A percentile compares a stretch with the other conserved stretches of the same genome.
These are phyloP conservation scores for Aspergillus ostianus DNA, from an alignment of 495 filamentous ascomycete genomes.

Conservation along the genomic window DNA sequence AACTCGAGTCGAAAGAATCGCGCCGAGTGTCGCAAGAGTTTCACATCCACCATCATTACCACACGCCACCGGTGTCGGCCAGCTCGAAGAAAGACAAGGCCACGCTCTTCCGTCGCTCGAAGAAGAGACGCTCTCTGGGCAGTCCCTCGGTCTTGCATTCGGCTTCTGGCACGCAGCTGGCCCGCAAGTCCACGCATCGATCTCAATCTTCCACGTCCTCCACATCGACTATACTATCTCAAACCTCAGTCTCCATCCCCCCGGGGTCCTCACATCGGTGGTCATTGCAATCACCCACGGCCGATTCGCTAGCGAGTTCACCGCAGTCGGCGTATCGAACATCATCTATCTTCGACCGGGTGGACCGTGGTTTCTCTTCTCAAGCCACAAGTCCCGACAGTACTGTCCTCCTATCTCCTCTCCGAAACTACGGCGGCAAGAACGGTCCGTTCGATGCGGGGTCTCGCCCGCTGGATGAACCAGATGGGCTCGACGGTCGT, in stretches of 20 bases:
- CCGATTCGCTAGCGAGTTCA: slow-evolving; percentile 77
- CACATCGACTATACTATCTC: slow-evolving; percentile 58
- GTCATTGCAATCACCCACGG: slow-evolving; percentile 65
- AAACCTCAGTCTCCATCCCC: slow-evolving; percentile 61
- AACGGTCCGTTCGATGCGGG: slow-evolving; percentile 44
- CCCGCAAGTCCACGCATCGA: slow-evolving; percentile 40
- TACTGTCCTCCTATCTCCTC: slow-evolving; percentile 52
- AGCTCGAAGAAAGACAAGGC: slow-evolving; percentile 50
- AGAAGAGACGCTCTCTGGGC: slow-evolving; percentile 64
- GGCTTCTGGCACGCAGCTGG: slow-evolving; percentile 38
- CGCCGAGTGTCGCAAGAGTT: slow-evolving; percentile 65
- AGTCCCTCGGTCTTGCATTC: slow-evolving; percentile 61
- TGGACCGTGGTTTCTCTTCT: slow-evolving; percentile 54
- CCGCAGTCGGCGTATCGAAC: slow-evolving; percentile 71
- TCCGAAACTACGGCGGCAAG: slow-evolving; percentile 41
- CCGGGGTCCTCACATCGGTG: slow-evolving; percentile 51
- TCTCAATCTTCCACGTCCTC: slow-evolving; percentile 48
- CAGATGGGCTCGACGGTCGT: not conserved
- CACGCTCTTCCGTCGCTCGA: slow-evolving; percentile 53
- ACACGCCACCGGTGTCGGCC: slow-evolving; percentile 50
- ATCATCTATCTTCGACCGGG: slow-evolving; percentile 75
- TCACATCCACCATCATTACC: slow-evolving; percentile 92
- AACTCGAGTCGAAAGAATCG: slow-evolving; percentile 58
- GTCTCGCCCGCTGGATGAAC: slow-evolving; percentile 14
- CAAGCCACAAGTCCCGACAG: slow-evolving; percentile 75